Percentiles rank a stretch among this genome's conserved stretches.
These are phyloP conservation scores for Mycena alexandri DNA, from an alignment of 768 basidiomycete species.

Conservation along the genomic window DNA sequence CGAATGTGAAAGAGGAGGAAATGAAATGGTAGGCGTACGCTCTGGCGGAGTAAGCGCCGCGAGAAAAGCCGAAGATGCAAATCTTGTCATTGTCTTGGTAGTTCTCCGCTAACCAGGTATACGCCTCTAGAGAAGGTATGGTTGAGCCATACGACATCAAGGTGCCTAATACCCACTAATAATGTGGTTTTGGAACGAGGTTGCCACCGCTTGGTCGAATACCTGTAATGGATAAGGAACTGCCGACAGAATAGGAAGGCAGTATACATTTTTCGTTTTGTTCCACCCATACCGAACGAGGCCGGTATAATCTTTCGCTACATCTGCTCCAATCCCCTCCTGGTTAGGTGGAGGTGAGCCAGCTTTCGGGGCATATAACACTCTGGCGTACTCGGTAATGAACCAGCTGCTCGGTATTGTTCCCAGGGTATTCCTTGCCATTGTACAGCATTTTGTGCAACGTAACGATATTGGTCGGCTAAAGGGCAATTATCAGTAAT, in stretches of 20 bases:
- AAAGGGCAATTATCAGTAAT: conserved; percentile 13
- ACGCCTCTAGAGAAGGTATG: conserved; percentile 22
- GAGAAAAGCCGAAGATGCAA: conserved; percentile 30
- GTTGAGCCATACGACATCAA: conserved; percentile 10
- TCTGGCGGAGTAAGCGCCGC: conserved; percentile 25
- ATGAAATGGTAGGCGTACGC: conserved; percentile 13
- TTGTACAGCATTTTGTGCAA: conserved; percentile 23
- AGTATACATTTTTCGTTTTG: conserved; percentile 12
- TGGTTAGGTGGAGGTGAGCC: conserved; percentile 12
- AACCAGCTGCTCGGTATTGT: conserved; percentile 20
- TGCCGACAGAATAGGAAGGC: conserved; percentile 4
- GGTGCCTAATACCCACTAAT: conserved; percentile 13
- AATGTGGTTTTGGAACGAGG: conserved; percentile 16
- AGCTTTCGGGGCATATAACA: not conserved
- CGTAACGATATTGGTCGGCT: conserved; percentile 23
- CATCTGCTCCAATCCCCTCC: conserved; percentile 26
- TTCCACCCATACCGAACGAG: conserved; percentile 12
- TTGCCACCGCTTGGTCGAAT: conserved; percentile 23
- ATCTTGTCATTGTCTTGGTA: conserved; percentile 24
- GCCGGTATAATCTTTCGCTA: conserved; percentile 1
- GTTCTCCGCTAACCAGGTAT: conserved; percentile 15
- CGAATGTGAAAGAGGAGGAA: conserved; percentile 3
- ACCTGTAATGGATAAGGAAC: conserved; percentile 4
- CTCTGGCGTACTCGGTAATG: conserved; percentile 11
- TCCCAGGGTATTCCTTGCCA: conserved; percentile 1